phyloP scores from a whole-genome alignment of 768 basidiomycete species.

The Phanerodontia chrysosporium region DNA sequence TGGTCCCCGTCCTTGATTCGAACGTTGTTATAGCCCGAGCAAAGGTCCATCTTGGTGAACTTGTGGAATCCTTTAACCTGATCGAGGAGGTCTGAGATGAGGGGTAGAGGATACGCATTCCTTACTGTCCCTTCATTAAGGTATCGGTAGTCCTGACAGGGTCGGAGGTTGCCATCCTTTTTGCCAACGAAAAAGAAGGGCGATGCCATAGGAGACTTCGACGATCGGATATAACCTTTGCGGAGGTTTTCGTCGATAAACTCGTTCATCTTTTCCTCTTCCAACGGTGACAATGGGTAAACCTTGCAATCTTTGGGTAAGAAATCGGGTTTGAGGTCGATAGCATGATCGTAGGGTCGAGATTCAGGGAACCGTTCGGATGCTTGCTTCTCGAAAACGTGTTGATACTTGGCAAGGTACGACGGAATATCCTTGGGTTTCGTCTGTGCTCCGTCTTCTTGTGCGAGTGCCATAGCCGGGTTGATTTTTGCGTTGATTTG shows the following conservation, averaged over 20 bases:
- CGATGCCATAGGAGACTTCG: slow-evolving; percentile 18
- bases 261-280: slow-evolving; percentile 13
- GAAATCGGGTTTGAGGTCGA: slow-evolving; percentile 13
- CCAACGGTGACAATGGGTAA: slow-evolving; percentile 14
- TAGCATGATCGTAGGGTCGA: slow-evolving; percentile 16
- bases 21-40: slow-evolving; percentile 30
- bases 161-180: slow-evolving; percentile 24
- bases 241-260: slow-evolving; percentile 21
- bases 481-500: neutral
- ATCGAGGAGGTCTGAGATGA: slow-evolving; percentile 25
- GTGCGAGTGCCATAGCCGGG: neutral
- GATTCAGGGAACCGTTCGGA: slow-evolving; percentile 10
- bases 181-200: slow-evolving; percentile 30
- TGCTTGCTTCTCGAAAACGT: slow-evolving; percentile 2
- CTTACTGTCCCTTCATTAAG: slow-evolving; percentile 33
- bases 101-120: slow-evolving; percentile 30
- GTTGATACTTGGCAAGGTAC: neutral
- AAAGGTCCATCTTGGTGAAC: slow-evolving; percentile 30
- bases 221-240: slow-evolving; percentile 19
- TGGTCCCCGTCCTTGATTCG: slow-evolving; percentile 36
- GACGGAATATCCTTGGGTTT: neutral
- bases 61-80: slow-evolving; percentile 8
- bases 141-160: slow-evolving; percentile 23
- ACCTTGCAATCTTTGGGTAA: slow-evolving; percentile 10
- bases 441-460: neutral